phyloP scores from a whole-genome alignment of 352 stramenopile genomes.

The Pythium aquatile region DNA sequence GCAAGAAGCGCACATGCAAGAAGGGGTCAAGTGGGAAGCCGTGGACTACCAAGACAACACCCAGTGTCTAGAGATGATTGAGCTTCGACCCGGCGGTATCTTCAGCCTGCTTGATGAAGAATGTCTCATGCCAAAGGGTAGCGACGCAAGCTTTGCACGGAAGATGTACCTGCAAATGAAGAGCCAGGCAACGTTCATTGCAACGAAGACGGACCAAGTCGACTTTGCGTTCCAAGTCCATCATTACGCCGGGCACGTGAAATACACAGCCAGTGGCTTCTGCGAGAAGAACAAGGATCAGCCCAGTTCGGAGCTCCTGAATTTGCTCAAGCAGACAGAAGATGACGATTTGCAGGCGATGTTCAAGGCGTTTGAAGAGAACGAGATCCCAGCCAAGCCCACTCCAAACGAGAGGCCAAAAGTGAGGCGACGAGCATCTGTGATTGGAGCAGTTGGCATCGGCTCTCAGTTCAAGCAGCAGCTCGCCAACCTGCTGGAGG shows the following conservation, averaged over 20 bases:
- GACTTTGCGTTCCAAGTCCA: conserved; percentile 74
- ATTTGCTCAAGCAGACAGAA: conserved; percentile 60
- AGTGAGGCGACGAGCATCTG: conserved; percentile 58
- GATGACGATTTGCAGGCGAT: conserved; percentile 51
- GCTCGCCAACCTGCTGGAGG: conserved; percentile 89
- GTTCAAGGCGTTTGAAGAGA: conserved; percentile 75
- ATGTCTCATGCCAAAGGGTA: conserved; percentile 77
- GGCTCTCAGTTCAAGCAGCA: conserved; percentile 93
- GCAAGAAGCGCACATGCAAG: conserved; percentile 67
- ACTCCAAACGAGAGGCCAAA: conserved; percentile 40
- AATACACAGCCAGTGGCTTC: conserved; percentile 74
- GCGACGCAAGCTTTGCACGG: conserved; percentile 64
- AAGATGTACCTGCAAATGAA: conserved; percentile 75
- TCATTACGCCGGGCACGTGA: conserved; percentile 80
- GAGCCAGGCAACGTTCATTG: conserved; percentile 56
- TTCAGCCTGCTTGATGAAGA: conserved; percentile 87
- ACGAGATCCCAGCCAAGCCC: conserved; percentile 28
- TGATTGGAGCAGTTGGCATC: conserved; percentile 74
- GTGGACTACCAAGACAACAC: conserved; percentile 79
- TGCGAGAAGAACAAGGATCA: conserved; percentile 90
- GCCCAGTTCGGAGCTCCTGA: conserved; percentile 72
- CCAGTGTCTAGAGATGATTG: conserved; percentile 80
- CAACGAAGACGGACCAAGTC: conserved; percentile 64
- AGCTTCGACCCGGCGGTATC: conserved; percentile 71
- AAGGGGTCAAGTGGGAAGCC: conserved; percentile 67